These are phyloP conservation scores for Trichoderma gracile DNA, from an alignment of 2,329 filamentous ascomycete species.

Conservation along the genomic window DNA sequence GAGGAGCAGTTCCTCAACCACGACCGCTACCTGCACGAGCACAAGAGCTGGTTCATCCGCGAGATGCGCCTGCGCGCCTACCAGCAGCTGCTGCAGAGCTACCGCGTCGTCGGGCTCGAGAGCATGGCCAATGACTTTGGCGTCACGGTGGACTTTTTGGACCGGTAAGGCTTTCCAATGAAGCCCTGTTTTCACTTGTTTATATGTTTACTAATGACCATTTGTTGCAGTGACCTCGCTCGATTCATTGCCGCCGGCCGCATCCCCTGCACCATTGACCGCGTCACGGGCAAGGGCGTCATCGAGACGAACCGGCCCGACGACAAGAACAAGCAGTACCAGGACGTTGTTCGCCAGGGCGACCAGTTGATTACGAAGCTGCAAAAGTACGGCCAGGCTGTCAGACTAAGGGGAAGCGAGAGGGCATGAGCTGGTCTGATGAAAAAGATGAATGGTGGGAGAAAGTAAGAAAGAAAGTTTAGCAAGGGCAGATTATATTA, in stretches of 20 bases:
- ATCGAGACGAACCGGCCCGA: constrained; percentile 98
- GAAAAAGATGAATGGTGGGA: background rate
- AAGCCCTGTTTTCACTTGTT: background rate
- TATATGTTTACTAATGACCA: background rate
- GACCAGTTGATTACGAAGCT: constrained; percentile 98
- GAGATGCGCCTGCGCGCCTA: constrained; percentile 98
- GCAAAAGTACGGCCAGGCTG: constrained; percentile 98
- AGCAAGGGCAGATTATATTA: too few relatives aligned
- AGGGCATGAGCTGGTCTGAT: constrained; percentile 59
- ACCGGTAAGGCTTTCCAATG: constrained; percentile 64
- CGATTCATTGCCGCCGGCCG: constrained; percentile 95
- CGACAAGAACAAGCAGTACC: constrained; percentile 99
- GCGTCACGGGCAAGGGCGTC: constrained; percentile 91
- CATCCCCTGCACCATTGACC: constrained; percentile 95
- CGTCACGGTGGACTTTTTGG: constrained; percentile 92
- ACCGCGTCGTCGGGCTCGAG: constrained; percentile 92
- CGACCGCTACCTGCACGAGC: constrained; percentile 93
- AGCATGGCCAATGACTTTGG: constrained; percentile 98
- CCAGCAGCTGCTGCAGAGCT: constrained; percentile 95
- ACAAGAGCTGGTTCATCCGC: constrained; percentile 94
- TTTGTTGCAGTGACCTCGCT: constrained; percentile 71
- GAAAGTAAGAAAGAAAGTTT: too few relatives aligned
- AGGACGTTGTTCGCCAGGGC: constrained; percentile 95
- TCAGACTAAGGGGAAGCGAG: constrained; percentile 91
- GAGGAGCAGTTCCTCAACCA: constrained; percentile 93